Base-by-base conservation (phyloP, 2,329 filamentous ascomycete species). In the Bertia moriformis region DNA sequence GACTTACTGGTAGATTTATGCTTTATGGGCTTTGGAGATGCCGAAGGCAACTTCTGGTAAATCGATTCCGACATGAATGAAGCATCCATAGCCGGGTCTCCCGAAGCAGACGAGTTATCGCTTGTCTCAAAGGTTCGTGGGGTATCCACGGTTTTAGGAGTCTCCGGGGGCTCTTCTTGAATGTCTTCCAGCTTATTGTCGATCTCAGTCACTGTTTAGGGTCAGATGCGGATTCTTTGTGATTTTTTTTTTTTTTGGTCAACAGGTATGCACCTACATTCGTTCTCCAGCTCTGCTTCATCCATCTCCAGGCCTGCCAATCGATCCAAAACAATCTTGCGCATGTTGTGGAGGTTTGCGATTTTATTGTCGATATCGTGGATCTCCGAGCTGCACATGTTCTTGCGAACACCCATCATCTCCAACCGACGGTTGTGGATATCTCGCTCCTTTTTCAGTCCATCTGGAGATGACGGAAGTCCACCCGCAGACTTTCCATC, bases 311-410 rank as follows among this genome's bases (percentile, higher is more conserved):
- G 57, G 2, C 64, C 69, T 3, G 78, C 78, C 46, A 84, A 56
- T 44, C 80, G 65, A 43, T 83, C 78, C 39, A 84, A 57, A 24
- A 83, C 76, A 43, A 83, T 79, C 52, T 73, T 78, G 43, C 80
- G 71, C 75, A 83, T 83, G 35, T 65, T 74, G 50, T 80, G 78
- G 39, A 84, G 59, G 52, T 83, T 83, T 33, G 74, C 65, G 43
- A 84, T 81, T 57, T 84, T 84, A 52, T 73, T 76, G 55, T 85
- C 80, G 42, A 85, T 83, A 48, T 84, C 80, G 41, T 71, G 66
- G 38, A 85, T 84, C 54, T 85, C 80, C 20, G 76, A 72, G 39
- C 77, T 78, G 50, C 77, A 81, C 78, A 85, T 83, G 47, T 81
- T 83, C 55, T 84, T 85, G 43, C 80, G 65, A 38, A 84, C 67